phyloP scores from a whole-genome alignment of 2,329 filamentous ascomycete genomes.

The Thelonectria olida region DNA sequence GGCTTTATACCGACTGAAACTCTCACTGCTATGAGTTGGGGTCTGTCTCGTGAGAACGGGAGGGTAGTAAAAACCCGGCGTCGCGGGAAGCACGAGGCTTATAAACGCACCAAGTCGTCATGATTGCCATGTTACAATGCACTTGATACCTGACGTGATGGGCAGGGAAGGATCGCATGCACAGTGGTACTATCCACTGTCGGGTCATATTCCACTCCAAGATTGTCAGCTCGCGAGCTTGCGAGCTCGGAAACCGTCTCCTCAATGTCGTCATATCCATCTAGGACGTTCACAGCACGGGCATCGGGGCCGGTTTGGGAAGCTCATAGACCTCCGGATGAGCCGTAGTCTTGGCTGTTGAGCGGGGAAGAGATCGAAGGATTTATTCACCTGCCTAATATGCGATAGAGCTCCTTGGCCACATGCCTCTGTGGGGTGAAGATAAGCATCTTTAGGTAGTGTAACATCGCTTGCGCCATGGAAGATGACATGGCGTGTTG shows the following conservation, averaged over 20 bases:
- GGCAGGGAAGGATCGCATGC: neutral
- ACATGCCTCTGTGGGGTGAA: slow-evolving; percentile 7
- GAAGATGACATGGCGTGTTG: neutral
- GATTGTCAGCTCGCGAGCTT: slow-evolving; percentile 28
- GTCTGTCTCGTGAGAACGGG: no score
- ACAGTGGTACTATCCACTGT: no score
- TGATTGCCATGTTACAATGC: slow-evolving; percentile 5
- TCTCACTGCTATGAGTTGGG: no score
- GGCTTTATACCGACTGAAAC: no score
- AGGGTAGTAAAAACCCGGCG: neutral
- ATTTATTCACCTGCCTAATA: slow-evolving; percentile 27
- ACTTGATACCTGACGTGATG: neutral
- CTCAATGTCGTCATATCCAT: slow-evolving; percentile 32
- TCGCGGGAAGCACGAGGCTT: slow-evolving; percentile 4
- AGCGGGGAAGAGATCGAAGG: slow-evolving; percentile 20
- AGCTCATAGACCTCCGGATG: slow-evolving; percentile 8
- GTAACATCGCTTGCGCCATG: neutral
- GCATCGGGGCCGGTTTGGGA: slow-evolving; percentile 28
- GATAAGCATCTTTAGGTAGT: neutral
- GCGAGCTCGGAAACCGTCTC: slow-evolving; percentile 22
- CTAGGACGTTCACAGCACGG: neutral
- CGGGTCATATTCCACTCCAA: slow-evolving; percentile 25
- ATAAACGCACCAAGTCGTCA: slow-evolving; percentile 6
- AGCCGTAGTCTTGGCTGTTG: slow-evolving; percentile 21
- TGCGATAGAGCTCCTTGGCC: slow-evolving; percentile 26